These are phyloP conservation scores for Populus pruinosa DNA, from an alignment of 345 rosid genomes.

Conservation along the genomic window DNA sequence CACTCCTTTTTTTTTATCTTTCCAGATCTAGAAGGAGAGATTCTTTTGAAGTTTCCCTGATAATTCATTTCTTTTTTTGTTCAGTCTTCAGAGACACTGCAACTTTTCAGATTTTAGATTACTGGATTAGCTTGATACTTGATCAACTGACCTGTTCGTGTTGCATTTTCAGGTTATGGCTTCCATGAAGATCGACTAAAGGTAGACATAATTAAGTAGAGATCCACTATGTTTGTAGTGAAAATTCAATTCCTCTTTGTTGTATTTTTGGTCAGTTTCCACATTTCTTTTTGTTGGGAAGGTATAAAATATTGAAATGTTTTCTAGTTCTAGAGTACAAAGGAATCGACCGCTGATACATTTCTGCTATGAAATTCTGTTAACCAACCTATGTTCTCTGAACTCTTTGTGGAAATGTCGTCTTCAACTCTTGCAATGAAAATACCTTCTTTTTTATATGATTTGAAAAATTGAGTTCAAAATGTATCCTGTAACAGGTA, in stretches of 20 bases:
- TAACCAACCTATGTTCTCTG: no score
- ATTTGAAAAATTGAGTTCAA: no score
- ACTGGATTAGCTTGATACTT: not conserved
- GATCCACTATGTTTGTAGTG: not conserved
- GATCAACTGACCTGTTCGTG: constrained; percentile 1
- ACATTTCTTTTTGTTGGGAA: not conserved
- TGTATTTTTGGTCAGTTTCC: not conserved
- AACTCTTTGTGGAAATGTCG: no score
- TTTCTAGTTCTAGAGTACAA: no score
- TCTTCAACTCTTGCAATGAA: no score
- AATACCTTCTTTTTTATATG: no score
- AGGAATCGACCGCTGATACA: not conserved
- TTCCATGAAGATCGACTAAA: constrained; percentile 94
- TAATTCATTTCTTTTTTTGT: not conserved
- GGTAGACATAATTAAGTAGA: constrained; percentile 31
- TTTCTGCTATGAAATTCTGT: no score
- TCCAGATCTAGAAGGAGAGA: not conserved
- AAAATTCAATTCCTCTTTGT: not conserved
- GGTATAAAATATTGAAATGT: no score
- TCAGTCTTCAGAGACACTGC: not conserved
- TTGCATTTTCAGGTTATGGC: constrained; percentile 67
- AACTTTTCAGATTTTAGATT: not conserved
- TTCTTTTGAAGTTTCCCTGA: not conserved
- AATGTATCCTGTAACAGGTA: no score
- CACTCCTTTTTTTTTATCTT: no score